Base-by-base conservation (phyloP, 495 filamentous ascomycete genomes). In the Aspergillus leporis region DNA sequence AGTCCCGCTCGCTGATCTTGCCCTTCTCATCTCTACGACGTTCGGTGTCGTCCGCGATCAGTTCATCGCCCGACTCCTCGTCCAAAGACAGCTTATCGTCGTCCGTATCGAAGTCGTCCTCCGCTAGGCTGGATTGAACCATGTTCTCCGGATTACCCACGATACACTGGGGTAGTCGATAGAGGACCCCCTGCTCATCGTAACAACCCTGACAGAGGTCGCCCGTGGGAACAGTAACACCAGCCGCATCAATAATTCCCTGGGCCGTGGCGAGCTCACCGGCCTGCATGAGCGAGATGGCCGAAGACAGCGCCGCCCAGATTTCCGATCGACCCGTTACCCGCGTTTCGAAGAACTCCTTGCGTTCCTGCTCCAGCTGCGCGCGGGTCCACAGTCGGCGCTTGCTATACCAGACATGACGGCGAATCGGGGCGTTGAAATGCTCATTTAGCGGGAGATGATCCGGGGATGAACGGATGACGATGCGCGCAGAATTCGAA, bases 261-360 rank as follows among this genome's bases (percentile, higher is more conserved):
- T 97, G 92, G 28, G 93, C 92, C 4, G 88, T 93, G 13, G 69
- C 79, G 4, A 91, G 61, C n/a, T 88, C 82, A 10, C 70, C 74
- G 3, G 65, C 62, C 71, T 85, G 86, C 61, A 95, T 64, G 18
- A 90, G 71, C 54, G 89, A 83, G 14, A 89, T 74, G 0, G 87
- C 89, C 0, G 83, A 74, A 28, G 80, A 80, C 12, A 96, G 60
- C 1, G 90, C 88, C 40, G 81, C 82, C 93, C 93, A 98, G 41
- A 93, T 78, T 64, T 96, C 90, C 14, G 80, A 60, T 6, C 84
- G 80, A 10, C 92, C 91, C 5, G 87, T 87, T 4, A 94, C 90
- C 32, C 90, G 76, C 3, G 93, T 98, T 55, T 92, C 89, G 62
- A 91, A 94, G 74, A 92, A 94, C 57, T 90, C 90, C 23, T 71